phyloP scores from a whole-genome alignment of 2,329 filamentous ascomycete species.

The Raffaelea albimanens region DNA sequence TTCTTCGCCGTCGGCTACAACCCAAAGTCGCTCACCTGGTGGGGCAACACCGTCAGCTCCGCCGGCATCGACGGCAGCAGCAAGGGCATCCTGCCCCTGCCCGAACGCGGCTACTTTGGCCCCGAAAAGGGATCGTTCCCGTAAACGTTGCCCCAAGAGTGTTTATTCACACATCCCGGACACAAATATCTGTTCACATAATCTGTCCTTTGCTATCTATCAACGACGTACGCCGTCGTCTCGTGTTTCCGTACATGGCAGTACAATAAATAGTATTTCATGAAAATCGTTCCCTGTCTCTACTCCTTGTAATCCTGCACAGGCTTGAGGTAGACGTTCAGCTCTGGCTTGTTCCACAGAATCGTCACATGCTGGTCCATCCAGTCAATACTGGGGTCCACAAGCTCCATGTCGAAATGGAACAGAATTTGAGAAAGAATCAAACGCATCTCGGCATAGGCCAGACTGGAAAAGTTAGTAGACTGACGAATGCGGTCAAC shows the following conservation, averaged over 20 bases:
- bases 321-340: constrained; percentile 14
- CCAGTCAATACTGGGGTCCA: constrained; percentile 17
- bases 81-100: constrained; percentile 19
- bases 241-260: too few relatives aligned
- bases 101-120: constrained; percentile 23
- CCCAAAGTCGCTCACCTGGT: constrained; percentile 28
- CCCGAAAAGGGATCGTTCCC: constrained; percentile 13
- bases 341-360: constrained; percentile 21
- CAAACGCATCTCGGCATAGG: constrained; percentile 26
- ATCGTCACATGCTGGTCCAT: constrained; percentile 19
- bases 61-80: constrained; percentile 22
- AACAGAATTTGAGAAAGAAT: constrained; percentile 24
- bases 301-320: constrained; percentile 30
- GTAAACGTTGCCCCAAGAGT: too few relatives aligned
- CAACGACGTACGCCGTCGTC: too few relatives aligned
- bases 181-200: too few relatives aligned
- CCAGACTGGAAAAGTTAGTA: constrained; percentile 17
- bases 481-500: background rate
- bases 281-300: constrained; percentile 54
- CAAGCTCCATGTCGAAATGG: constrained; percentile 24
- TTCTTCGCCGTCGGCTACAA: constrained; percentile 33
- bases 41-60: constrained; percentile 34
- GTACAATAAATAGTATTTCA: constrained; percentile 53
- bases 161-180: too few relatives aligned
- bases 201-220: too few relatives aligned